Base-by-base conservation (phyloP, 2,329 filamentous ascomycete genomes). In the Colletotrichum tropicicola region DNA sequence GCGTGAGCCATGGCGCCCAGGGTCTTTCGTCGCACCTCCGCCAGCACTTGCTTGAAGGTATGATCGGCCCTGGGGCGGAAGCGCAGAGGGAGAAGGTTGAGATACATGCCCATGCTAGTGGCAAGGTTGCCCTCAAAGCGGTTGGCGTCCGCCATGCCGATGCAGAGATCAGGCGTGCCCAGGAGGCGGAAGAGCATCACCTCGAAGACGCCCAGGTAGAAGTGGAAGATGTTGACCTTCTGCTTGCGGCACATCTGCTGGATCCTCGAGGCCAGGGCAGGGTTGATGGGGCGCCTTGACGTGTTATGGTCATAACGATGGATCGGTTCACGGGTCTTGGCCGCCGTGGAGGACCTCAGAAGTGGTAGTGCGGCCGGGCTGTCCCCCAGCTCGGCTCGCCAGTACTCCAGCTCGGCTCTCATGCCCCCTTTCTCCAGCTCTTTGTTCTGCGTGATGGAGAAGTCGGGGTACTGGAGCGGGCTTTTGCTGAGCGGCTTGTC, bases 71-170 rank as follows among this genome's bases (percentile, higher is more conserved):
- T 70, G n/a, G n/a, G n/a, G n/a, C n/a, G n/a, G 60, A 85, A 79
- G 1, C 74, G 74, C 1, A 87, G 53, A 3, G 85, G 78, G 1
- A 87, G 71, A 0, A 86, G 68, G 62, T 87, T 87, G 1, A 86
- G 60, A 28, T 82, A 81, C 37, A 79, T 70, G 3, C 85, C 85
- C 3, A 87, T 69, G 7, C 71, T 83, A n/a, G n/a, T n/a, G n/a
- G n/a, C n/a, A n/a, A n/a, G n/a, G n/a, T n/a, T n/a, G n/a, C n/a
- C n/a, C n/a, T n/a, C n/a, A n/a, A n/a, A 23, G 9, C 72, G 78
- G 5, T 81, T 81, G 6, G 80, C 80, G 68, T 85, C 82, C 0
- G 77, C 77, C 15, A 86, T 74, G 8, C 84, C 85, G 52, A 87
- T 83, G 27, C 70, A 73, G 15, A 87, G n/a, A 21, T 85, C 78